A percentile compares a stretch with the other conserved stretches of the same genome.
These are phyloP conservation scores for Saccharomycopsis phalli DNA, from an alignment of 1,139 yeast genomes.

Conservation along the genomic window DNA sequence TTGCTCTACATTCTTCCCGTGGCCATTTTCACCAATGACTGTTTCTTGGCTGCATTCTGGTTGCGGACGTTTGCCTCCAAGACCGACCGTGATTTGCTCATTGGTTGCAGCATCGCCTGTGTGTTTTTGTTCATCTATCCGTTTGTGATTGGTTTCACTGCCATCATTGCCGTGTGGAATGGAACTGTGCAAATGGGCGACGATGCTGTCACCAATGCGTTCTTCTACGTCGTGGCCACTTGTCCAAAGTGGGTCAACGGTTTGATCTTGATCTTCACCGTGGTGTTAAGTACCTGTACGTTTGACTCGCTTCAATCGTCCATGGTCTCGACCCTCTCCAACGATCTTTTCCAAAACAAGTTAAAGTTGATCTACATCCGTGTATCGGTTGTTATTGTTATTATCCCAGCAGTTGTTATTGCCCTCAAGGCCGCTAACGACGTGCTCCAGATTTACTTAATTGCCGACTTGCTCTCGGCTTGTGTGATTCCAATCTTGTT, in stretches of 20 bases:
- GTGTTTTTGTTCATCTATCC: constrained; percentile 53
- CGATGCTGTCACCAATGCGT: constrained; percentile 52
- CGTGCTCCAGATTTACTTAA: constrained; percentile 76
- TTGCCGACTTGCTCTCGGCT: constrained; percentile 83
- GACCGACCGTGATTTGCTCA: constrained; percentile 62
- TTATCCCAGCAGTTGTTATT: constrained; percentile 78
- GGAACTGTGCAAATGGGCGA: constrained; percentile 59
- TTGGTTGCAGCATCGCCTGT: constrained; percentile 72
- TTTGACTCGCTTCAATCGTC: constrained; percentile 88
- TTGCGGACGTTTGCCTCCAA: constrained; percentile 85
- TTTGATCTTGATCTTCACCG: constrained; percentile 65
- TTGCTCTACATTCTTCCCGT: constrained; percentile 73
- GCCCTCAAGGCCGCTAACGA: constrained; percentile 75
- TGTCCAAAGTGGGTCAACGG: constrained; percentile 90
- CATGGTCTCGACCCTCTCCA: constrained; percentile 78
- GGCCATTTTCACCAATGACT: constrained; percentile 84
- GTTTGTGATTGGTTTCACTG: constrained; percentile 72
- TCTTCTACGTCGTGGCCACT: constrained; percentile 57
- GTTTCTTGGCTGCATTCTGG: constrained; percentile 92
- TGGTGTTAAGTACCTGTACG: constrained; percentile 75
- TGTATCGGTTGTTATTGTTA: constrained; percentile 60
- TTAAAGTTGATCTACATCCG: constrained; percentile 60
- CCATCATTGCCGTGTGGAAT: constrained; percentile 86
- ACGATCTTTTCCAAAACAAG: constrained; percentile 80
- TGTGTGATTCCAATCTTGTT: constrained; percentile 81